A percentile compares a stretch with the other conserved stretches of the same genome.
Evolutionary conservation across 139 green algal genomes (phyloP).

Genomic region (Volvox reticuliferus): DNA sequence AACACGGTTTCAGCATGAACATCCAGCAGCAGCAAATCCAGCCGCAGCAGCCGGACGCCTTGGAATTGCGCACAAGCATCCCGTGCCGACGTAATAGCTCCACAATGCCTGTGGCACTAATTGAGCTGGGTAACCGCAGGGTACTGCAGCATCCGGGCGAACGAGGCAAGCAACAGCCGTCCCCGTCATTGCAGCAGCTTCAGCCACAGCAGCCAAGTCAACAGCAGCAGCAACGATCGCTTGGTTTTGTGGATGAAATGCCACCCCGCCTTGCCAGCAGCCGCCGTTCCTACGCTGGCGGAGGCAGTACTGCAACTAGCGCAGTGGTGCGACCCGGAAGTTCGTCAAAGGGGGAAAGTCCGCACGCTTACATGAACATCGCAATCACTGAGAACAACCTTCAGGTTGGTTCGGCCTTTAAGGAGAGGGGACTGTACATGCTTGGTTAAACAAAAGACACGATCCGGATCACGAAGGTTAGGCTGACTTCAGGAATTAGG

Average conservation of each 20-base stretch:
- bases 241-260: not conserved
- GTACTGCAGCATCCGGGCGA: not conserved
- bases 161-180: not conserved
- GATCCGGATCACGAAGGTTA: too few relatives aligned
- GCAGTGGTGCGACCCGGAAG: too few relatives aligned
- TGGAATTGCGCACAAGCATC: not conserved
- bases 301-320: too few relatives aligned
- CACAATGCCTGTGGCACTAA: not conserved
- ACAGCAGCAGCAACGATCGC: not conserved
- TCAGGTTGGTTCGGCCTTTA: too few relatives aligned
- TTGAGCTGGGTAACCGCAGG: not conserved
- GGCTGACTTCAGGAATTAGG: too few relatives aligned
- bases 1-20: not conserved
- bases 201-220: not conserved
- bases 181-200: not conserved
- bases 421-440: too few relatives aligned
- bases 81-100: not conserved
- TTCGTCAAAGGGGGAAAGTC: too few relatives aligned
- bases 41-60: too few relatives aligned
- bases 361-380: too few relatives aligned
- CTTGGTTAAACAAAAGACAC: too few relatives aligned
- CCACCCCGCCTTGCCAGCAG: not conserved
- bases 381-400: too few relatives aligned
- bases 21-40: not conserved
- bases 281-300: not conserved